Conservation (phyloP, 176 grass and related monocot species). For the Pontederia crassipes region DNA sequence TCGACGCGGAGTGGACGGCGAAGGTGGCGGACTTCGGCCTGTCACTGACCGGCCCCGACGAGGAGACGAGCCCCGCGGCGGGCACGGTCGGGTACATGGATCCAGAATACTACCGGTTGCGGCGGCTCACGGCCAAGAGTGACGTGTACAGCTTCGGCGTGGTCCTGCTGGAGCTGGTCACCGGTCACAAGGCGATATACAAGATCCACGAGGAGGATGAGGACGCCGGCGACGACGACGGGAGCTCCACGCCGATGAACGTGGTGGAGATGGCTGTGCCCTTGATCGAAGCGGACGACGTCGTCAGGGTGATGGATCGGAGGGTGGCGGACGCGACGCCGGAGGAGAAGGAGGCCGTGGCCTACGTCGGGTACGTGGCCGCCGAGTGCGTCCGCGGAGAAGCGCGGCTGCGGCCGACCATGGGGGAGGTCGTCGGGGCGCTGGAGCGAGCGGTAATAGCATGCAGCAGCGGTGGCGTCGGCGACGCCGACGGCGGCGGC, state of each 20-base stretch:
- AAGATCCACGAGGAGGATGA: constrained; percentile 21
- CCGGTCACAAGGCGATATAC: constrained; percentile 59
- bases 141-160: constrained; percentile 93
- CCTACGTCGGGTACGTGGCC: constrained; percentile 36
- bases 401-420: constrained; percentile 36
- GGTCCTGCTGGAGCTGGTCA: constrained; percentile 68
- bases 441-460: constrained; percentile 53
- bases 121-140: constrained; percentile 57
- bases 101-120: constrained; percentile 78
- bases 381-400: constrained; percentile 46
- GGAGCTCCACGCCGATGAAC: constrained; percentile 24
- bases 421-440: constrained; percentile 66
- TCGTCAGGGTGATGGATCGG: constrained; percentile 25
- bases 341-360: constrained; percentile 42
- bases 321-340: constrained; percentile 30
- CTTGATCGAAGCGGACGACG: constrained; percentile 21
- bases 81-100: constrained; percentile 88
- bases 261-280: constrained; percentile 62
- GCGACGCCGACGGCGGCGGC: background rate
- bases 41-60: constrained; percentile 29
- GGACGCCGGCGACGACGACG: background rate
- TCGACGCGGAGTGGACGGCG: constrained; percentile 71
- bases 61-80: constrained; percentile 8
- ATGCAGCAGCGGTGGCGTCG: constrained; percentile 24
- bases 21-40: constrained; percentile 88